phyloP scores from a whole-genome alignment of 2,329 filamentous ascomycete genomes.

The Fusarium poae region DNA sequence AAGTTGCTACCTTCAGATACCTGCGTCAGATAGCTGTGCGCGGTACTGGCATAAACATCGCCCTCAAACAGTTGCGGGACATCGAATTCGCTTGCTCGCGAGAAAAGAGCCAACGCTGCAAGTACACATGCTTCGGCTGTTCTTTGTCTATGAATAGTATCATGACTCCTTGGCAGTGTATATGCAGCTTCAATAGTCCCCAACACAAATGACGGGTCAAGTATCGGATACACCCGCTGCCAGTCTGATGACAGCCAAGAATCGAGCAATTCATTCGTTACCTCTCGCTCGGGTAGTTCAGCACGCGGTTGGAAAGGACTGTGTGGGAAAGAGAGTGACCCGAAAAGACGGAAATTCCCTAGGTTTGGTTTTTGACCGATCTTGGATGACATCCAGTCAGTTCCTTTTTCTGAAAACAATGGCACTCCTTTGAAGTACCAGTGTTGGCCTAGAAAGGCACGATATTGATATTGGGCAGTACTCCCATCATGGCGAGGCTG shows the following conservation, averaged over 20 bases:
- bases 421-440: conserved; percentile 17
- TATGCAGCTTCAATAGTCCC: background rate
- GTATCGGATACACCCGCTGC: background rate
- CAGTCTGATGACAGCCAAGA: background rate
- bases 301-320: accelerated
- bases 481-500: background rate
- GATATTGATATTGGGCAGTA: background rate
- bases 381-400: conserved; percentile 1
- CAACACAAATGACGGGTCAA: background rate
- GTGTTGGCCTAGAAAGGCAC: background rate
- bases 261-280: background rate
- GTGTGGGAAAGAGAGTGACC: background rate
- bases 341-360: background rate
- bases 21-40: background rate
- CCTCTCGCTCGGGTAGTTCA: background rate
- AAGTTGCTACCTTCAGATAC: accelerated
- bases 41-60: background rate
- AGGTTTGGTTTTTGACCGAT: background rate
- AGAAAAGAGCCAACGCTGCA: background rate
- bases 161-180: background rate
- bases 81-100: background rate
- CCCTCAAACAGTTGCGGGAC: accelerated
- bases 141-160: background rate
- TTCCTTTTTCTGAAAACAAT: background rate
- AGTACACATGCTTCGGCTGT: background rate